Evolutionary conservation across 768 basidiomycete genomes (phyloP).

Genomic region (Omphalotus guepiniiformis): DNA sequence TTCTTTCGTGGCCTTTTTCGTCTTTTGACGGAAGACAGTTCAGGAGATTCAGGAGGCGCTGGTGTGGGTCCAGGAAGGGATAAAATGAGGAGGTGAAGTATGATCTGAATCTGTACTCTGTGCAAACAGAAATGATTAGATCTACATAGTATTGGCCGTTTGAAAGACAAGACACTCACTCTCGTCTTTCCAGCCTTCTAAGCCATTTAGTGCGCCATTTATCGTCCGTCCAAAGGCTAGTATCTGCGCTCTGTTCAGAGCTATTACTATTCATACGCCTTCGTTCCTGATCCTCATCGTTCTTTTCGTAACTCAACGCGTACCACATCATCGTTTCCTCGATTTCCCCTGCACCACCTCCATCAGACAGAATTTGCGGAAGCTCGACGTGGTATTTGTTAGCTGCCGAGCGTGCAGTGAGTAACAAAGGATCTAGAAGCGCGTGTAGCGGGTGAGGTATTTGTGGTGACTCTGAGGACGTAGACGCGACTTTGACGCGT

Average conservation of each 20-base stretch:
- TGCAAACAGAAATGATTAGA: no score
- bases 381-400: conserved; percentile 67
- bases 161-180: conserved; percentile 47
- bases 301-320: conserved; percentile 57
- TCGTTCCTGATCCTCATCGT: conserved; percentile 28
- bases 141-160: no score
- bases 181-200: conserved; percentile 63
- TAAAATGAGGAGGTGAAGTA: conserved; percentile 61
- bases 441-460: conserved; percentile 52
- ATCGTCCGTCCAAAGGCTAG: conserved; percentile 44
- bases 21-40: conserved; percentile 17
- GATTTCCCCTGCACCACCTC: conserved; percentile 55
- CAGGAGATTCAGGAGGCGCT: conserved; percentile 19
- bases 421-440: conserved; percentile 56
- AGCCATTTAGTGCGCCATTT: conserved; percentile 55
- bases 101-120: conserved; percentile 69
- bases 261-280: conserved; percentile 15
- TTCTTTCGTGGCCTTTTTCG: conserved; percentile 13
- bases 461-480: conserved; percentile 18
- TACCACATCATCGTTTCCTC: conserved; percentile 82
- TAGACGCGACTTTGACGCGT: conserved; percentile 39
- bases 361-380: conserved; percentile 51
- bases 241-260: conserved; percentile 14
- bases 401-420: conserved; percentile 48
- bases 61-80: conserved; percentile 36